Percentiles rank a stretch among this genome's conserved stretches.
Conservation (phyloP, 176 grass and related monocot genomes). For the Hyparrhenia diplandra region DNA sequence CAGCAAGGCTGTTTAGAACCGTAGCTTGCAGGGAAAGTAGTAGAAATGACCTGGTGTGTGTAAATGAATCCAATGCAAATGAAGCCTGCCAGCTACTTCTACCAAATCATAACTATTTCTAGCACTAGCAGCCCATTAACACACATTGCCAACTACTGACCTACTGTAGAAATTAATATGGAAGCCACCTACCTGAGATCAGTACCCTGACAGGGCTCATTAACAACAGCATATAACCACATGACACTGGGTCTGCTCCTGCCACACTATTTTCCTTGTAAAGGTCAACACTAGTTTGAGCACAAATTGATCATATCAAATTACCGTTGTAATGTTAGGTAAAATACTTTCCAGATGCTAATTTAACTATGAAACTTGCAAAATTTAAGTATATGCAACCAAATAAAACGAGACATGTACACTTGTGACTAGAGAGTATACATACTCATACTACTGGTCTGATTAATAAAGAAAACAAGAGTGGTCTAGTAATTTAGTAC, state of each 20-base stretch:
- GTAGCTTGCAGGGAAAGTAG: background rate
- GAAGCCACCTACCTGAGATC: slow-evolving; percentile 19
- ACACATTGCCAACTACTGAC: slow-evolving; percentile 24
- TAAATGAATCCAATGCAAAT: slow-evolving; percentile 10
- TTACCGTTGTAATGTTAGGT: background rate
- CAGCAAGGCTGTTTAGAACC: background rate
- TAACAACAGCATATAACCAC: slow-evolving; percentile 34
- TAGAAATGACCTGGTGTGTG: background rate
- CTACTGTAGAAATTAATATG: background rate
- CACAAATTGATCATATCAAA: no score
- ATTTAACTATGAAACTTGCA: no score
- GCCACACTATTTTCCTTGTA: background rate
- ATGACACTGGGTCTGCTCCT: slow-evolving; percentile 11
- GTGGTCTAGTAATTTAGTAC: background rate
- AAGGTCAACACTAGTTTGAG: no score
- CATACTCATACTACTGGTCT: background rate
- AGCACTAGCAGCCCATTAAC: slow-evolving; percentile 1
- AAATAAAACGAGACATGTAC: background rate
- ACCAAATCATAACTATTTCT: no score
- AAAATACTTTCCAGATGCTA: background rate
- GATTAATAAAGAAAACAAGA: slow-evolving; percentile 2
- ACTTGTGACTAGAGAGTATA: background rate
- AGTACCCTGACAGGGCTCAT: slow-evolving; percentile 15
- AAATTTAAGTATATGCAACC: background rate
- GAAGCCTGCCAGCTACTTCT: slow-evolving; percentile 7